Evolutionary conservation across 2,329 filamentous ascomycete genomes (phyloP).

Genomic region (Beauveria sp.): DNA sequence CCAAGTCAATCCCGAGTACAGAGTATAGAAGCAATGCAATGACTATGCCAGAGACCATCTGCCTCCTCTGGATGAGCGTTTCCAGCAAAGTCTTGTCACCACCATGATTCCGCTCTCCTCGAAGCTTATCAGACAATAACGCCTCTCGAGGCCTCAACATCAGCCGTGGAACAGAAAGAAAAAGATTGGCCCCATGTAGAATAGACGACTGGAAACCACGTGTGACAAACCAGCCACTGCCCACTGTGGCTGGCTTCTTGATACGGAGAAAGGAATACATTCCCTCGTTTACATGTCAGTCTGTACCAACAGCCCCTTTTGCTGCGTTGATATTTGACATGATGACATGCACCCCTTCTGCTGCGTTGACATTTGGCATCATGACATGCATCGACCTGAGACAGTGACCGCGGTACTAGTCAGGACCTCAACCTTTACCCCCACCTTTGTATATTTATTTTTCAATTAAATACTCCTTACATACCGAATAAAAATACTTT

Average conservation of each 20-base stretch:
- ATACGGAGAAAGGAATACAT: not conserved
- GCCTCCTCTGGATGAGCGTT: no score
- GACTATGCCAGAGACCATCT: no score
- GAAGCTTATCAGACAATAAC: not conserved
- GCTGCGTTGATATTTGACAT: no score
- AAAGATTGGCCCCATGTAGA: not conserved
- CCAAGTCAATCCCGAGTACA: not conserved
- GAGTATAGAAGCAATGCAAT: not conserved
- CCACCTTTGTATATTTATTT: no score
- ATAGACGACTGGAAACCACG: not conserved
- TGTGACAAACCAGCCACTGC: slow-evolving; percentile 6
- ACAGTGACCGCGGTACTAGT: not conserved
- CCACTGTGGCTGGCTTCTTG: not conserved
- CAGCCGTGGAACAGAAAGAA: not conserved
- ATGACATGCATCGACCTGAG: slow-evolving; percentile 4
- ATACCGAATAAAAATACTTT: not conserved
- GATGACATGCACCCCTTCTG: no score
- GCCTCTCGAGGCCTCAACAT: not conserved
- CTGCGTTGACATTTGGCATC: not conserved
- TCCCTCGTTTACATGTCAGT: not conserved
- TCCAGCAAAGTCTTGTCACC: no score
- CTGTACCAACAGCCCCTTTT: not conserved
- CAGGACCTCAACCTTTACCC: not conserved
- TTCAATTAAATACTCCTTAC: no score
- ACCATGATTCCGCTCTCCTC: no score